Percentiles rank a stretch among this genome's conserved stretches.
These are phyloP conservation scores for Claviceps quebecensis DNA, from an alignment of 2,329 filamentous ascomycete genomes.

Conservation along the genomic window DNA sequence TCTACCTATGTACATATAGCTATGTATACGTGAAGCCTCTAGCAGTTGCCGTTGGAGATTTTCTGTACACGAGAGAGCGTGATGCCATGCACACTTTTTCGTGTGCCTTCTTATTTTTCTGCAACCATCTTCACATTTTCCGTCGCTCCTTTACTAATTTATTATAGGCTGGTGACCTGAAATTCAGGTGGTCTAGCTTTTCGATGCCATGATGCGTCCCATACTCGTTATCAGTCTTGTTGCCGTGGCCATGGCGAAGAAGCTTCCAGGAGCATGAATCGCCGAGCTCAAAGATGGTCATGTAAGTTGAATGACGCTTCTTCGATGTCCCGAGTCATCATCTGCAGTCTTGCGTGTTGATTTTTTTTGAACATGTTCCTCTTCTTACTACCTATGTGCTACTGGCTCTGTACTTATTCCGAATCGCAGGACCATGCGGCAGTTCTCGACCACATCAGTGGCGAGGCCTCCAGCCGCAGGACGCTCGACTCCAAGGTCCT, in stretches of 20 bases:
- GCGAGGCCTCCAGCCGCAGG: constrained; percentile 27
- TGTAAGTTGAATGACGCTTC: constrained; percentile 16
- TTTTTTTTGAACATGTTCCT: neutral
- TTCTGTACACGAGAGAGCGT: too few relatives aligned
- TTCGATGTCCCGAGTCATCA: neutral
- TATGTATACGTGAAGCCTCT: neutral
- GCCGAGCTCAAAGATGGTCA: constrained; percentile 37
- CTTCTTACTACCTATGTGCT: too few relatives aligned
- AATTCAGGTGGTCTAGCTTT: neutral
- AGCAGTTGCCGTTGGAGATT: neutral
- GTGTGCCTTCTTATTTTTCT: neutral
- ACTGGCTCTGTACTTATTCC: too few relatives aligned
- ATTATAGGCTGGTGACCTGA: neutral
- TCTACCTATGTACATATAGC: too few relatives aligned
- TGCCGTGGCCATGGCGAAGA: constrained; percentile 13
- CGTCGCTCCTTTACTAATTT: neutral
- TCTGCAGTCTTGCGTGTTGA: too few relatives aligned
- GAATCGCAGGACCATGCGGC: constrained; percentile 1
- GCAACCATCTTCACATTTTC: neutral
- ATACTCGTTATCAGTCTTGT: constrained; percentile 6
- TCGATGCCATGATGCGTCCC: constrained; percentile 6
- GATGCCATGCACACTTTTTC: neutral
- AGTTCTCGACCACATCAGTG: constrained; percentile 1
- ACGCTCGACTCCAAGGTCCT: constrained; percentile 36
- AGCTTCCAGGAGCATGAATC: constrained; percentile 35